Evolutionary conservation across 805 yeast genomes (phyloP).

Genomic region (Hanseniaspora clermontiae): DNA sequence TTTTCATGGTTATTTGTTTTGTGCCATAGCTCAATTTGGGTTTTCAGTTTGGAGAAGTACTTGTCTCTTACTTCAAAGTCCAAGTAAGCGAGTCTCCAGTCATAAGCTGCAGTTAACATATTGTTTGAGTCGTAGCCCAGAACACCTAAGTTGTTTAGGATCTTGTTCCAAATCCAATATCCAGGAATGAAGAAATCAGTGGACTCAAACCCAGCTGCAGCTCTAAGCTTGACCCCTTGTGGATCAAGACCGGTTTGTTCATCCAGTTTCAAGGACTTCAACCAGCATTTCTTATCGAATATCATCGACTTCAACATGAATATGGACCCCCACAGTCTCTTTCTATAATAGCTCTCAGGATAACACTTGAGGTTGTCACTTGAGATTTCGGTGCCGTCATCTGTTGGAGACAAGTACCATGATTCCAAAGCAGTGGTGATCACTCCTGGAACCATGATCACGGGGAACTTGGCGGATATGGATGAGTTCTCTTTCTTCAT

Average conservation of each 20-base stretch:
- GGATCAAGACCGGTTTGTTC: conserved; percentile 91
- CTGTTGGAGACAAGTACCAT: conserved; percentile 62
- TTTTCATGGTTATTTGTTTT: conserved; percentile 43
- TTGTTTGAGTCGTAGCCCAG: conserved; percentile 86
- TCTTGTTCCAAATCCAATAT: conserved; percentile 97
- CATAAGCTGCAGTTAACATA: conserved; percentile 86
- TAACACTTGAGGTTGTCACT: conserved; percentile 41
- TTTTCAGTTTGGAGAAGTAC: conserved; percentile 66
- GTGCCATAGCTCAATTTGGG: conserved; percentile 52
- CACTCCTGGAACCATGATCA: conserved; percentile 90
- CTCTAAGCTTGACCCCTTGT: conserved; percentile 61
- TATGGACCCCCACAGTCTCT: conserved; percentile 92
- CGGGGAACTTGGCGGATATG: conserved; percentile 54
- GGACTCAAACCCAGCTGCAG: conserved; percentile 93
- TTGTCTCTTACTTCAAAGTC: conserved; percentile 81
- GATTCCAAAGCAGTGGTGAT: conserved; percentile 89
- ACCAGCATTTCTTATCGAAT: conserved; percentile 85
- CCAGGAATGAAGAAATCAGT: conserved; percentile 95
- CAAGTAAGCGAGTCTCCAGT: conserved; percentile 85
- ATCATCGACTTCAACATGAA: conserved; percentile 90
- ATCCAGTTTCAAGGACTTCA: conserved; percentile 79
- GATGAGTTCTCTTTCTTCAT: conserved; percentile 39
- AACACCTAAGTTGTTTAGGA: conserved; percentile 86
- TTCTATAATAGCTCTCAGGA: conserved; percentile 70
- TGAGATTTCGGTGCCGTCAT: no score